These are phyloP conservation scores for Gillenia trifoliata DNA, from an alignment of 306 rosid genomes.

Conservation along the genomic window DNA sequence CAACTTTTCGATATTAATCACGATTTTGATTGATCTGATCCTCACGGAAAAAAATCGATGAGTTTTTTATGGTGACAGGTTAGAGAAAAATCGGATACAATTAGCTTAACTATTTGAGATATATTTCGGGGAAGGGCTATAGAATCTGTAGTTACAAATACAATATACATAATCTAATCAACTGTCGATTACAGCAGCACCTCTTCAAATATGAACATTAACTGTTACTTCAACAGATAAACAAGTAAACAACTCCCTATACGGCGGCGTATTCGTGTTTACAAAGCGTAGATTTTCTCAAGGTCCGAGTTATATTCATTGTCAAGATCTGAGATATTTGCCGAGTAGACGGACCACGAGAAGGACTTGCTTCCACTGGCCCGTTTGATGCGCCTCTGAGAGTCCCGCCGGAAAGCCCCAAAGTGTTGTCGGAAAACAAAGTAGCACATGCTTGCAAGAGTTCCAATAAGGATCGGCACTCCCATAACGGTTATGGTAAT, in stretches of 20 bases:
- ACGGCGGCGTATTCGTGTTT: conserved; percentile 5
- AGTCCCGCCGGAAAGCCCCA: conserved; percentile 54
- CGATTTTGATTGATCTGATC: too few relatives aligned
- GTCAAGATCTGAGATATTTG: conserved; percentile 70
- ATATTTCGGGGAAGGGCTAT: not conserved
- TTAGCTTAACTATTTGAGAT: not conserved
- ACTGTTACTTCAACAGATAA: not conserved
- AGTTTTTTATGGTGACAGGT: too few relatives aligned
- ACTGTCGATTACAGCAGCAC: not conserved
- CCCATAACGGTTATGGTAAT: conserved; percentile 65
- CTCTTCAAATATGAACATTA: not conserved
- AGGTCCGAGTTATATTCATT: conserved; percentile 76
- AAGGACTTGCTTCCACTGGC: conserved; percentile 85
- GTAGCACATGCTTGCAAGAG: conserved; percentile 86
- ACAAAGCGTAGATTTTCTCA: conserved; percentile 79
- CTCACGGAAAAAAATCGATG: too few relatives aligned
- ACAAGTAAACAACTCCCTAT: not conserved
- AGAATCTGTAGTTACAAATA: not conserved
- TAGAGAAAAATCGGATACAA: not conserved
- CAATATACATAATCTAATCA: not conserved
- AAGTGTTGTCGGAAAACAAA: conserved; percentile 83
- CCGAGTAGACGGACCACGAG: conserved; percentile 80
- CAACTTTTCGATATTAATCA: too few relatives aligned
- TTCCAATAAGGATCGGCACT: conserved; percentile 68
- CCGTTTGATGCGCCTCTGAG: conserved; percentile 77